These are phyloP conservation scores for Mitragyna speciosa DNA, from an alignment of 257 asterid species.

Conservation along the genomic window DNA sequence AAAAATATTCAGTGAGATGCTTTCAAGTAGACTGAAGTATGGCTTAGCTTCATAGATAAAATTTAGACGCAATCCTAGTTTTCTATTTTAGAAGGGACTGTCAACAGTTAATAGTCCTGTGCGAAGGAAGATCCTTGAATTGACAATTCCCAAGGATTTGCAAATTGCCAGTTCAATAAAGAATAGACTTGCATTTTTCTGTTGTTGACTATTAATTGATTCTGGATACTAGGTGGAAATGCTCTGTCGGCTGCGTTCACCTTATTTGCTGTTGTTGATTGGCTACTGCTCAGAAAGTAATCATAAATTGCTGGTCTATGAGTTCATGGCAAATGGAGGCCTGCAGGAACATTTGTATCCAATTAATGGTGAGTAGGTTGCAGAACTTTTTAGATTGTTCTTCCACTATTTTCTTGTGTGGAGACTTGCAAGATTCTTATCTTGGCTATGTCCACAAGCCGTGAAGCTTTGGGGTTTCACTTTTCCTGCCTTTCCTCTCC, in stretches of 20 bases:
- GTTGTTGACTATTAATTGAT: slow-evolving; percentile 1
- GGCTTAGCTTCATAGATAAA: background rate
- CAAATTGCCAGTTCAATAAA: background rate
- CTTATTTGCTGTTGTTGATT: slow-evolving; percentile 62
- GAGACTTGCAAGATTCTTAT: background rate
- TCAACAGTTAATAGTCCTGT: background rate
- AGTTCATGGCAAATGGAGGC: slow-evolving; percentile 95
- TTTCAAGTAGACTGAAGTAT: background rate
- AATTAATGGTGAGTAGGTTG: slow-evolving; percentile 40
- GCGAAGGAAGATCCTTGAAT: background rate
- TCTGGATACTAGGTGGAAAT: slow-evolving; percentile 62
- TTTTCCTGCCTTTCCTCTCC: background rate
- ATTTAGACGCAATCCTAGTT: background rate
- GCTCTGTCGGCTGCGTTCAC: slow-evolving; percentile 70
- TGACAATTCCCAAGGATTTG: background rate
- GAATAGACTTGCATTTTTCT: background rate
- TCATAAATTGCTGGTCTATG: slow-evolving; percentile 82
- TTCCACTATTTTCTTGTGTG: background rate
- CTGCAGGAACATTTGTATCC: slow-evolving; percentile 93
- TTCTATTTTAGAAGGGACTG: background rate
- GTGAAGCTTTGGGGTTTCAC: background rate
- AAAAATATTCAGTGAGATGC: background rate
- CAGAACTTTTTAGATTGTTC: background rate
- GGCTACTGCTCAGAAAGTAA: slow-evolving; percentile 78
- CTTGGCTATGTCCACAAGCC: background rate